phyloP scores from a whole-genome alignment of 2,329 filamentous ascomycete genomes.

The Cladophialophora bantiana region DNA sequence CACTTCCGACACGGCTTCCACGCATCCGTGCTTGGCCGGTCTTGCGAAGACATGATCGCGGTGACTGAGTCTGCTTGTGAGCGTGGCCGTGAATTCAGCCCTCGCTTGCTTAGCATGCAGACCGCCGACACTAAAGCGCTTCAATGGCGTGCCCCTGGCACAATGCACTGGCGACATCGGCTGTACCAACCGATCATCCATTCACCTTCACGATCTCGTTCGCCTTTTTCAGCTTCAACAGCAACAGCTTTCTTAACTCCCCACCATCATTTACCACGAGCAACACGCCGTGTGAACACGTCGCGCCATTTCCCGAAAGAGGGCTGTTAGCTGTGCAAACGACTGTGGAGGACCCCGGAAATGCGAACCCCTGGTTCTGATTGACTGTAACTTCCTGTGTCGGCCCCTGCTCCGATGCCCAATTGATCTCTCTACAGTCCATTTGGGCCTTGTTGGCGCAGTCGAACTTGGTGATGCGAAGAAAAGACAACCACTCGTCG shows the following conservation, averaged over 20 bases:
- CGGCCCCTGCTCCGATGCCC: background rate
- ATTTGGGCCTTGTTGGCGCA: background rate
- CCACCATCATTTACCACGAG: background rate
- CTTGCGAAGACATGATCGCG: background rate
- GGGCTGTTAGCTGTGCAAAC: background rate
- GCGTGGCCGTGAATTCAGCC: background rate
- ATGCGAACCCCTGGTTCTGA: background rate
- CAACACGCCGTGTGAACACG: background rate
- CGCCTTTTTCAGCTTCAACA: background rate
- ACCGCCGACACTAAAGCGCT: background rate
- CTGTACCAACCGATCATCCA: background rate
- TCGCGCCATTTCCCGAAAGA: background rate
- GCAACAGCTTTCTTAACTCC: background rate
- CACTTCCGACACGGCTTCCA: background rate
- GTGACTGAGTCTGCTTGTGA: background rate
- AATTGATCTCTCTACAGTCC: background rate
- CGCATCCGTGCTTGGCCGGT: background rate
- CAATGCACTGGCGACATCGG: background rate
- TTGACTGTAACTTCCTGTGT: background rate
- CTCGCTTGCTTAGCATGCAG: background rate
- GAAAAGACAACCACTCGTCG: background rate
- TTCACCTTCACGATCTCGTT: background rate
- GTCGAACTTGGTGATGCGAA: constrained; percentile 7
- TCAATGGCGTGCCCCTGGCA: background rate
- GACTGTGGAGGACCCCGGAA: background rate